These are phyloP conservation scores for Penicillium angulare DNA, from an alignment of 495 filamentous ascomycete species.

Conservation along the genomic window DNA sequence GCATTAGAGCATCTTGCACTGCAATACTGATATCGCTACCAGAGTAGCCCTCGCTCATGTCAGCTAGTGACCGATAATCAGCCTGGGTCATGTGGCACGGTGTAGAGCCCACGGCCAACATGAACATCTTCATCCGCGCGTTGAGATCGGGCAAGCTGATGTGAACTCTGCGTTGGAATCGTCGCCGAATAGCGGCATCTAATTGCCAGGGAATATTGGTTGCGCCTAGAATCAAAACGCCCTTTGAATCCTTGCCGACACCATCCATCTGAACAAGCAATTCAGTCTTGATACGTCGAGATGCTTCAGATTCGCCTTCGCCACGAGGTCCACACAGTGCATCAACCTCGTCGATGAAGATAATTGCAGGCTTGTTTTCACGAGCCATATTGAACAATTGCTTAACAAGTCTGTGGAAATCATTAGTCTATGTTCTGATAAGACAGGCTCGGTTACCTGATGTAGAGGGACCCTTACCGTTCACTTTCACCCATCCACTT, in stretches of 20 bases:
- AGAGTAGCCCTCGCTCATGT: slow-evolving; percentile 87
- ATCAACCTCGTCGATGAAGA: slow-evolving; percentile 99
- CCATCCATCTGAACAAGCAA: slow-evolving; percentile 99
- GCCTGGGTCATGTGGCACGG: slow-evolving; percentile 76
- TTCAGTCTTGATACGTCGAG: slow-evolving; percentile 96
- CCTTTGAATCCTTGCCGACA: slow-evolving; percentile 89
- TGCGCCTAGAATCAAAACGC: slow-evolving; percentile 91
- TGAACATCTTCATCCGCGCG: slow-evolving; percentile 95
- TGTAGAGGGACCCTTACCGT: slow-evolving; percentile 53
- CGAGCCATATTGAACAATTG: slow-evolving; percentile 97
- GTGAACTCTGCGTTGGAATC: slow-evolving; percentile 95
- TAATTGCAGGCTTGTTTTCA: slow-evolving; percentile 97
- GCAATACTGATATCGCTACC: slow-evolving; percentile 95
- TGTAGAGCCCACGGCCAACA: slow-evolving; percentile 85
- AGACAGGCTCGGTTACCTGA: background rate
- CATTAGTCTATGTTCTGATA: slow-evolving; percentile 10
- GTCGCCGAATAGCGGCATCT: slow-evolving; percentile 93
- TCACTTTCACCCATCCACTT: slow-evolving; percentile 99
- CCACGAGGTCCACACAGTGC: slow-evolving; percentile 94
- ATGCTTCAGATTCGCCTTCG: slow-evolving; percentile 97
- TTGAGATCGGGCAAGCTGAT: slow-evolving; percentile 87
- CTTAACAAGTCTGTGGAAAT: slow-evolving; percentile 74
- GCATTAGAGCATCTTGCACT: slow-evolving; percentile 97
- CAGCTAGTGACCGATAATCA: slow-evolving; percentile 76
- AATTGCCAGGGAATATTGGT: slow-evolving; percentile 99